Conservation (phyloP, 164 flowering plant genomes). For the Vitis vinifera region DNA sequence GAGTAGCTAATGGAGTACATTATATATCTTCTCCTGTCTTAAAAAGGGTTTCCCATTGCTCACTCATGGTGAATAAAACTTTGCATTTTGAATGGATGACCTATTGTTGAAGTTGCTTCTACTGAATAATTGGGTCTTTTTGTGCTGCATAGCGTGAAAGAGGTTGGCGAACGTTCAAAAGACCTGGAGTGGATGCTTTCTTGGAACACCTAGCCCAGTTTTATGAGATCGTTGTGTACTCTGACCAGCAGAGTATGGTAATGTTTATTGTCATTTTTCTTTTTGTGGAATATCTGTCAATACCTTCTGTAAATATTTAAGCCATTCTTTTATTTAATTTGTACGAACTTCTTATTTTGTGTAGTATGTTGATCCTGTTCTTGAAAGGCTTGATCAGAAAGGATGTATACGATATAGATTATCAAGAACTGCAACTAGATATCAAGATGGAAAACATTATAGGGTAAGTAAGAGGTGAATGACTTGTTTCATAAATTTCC, state of each 20-base stretch:
- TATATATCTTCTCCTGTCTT: too few relatives aligned
- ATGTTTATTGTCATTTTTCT: conserved; percentile 1
- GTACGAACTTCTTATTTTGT: too few relatives aligned
- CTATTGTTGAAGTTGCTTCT: too few relatives aligned
- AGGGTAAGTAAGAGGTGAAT: conserved; percentile 1
- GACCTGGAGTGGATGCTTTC: conserved; percentile 96
- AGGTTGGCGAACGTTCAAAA: conserved; percentile 95
- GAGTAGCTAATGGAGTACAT: too few relatives aligned
- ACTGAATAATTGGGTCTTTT: conserved; percentile 1
- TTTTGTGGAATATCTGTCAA: too few relatives aligned
- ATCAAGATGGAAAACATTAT: conserved; percentile 16
- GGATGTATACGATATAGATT: conserved; percentile 9
- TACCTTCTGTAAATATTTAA: too few relatives aligned
- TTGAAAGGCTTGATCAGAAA: conserved; percentile 12
- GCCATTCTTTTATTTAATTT: too few relatives aligned
- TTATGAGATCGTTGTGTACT: conserved; percentile 84
- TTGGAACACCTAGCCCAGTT: conserved; percentile 78
- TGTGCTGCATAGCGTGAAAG: conserved; percentile 68
- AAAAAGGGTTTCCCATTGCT: too few relatives aligned
- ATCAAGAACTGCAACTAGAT: conserved; percentile 12
- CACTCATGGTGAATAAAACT: too few relatives aligned
- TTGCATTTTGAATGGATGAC: too few relatives aligned
- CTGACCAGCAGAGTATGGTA: conserved; percentile 79
- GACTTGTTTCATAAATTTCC: too few relatives aligned
- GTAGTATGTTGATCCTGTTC: neutral